Conservation (phyloP, 1,284 basidiomycete species). For the Porodaedalea pini region DNA sequence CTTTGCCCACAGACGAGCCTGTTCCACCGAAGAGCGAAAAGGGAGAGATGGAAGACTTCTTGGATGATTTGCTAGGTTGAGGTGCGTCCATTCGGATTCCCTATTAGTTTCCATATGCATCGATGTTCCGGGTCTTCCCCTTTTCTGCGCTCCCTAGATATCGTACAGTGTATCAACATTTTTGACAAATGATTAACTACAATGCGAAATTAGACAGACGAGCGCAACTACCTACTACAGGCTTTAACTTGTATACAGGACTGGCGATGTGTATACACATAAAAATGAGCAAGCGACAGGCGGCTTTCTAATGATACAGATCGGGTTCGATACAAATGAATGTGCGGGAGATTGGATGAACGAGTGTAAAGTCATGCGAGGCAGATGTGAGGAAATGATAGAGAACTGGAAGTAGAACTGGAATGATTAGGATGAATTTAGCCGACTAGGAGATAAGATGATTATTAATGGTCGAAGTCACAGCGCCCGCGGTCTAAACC, state of each 20-base stretch:
- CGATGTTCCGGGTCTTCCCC: background rate
- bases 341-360: background rate
- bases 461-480: no score
- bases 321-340: background rate
- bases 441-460: background rate
- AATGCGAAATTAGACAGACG: no score
- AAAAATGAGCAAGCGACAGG: background rate
- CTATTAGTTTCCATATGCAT: background rate
- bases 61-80: slow-evolving; percentile 52
- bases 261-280: no score
- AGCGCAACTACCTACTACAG: no score
- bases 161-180: no score
- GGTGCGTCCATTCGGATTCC: background rate
- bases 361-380: no score
- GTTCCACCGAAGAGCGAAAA: slow-evolving; percentile 44
- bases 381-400: background rate
- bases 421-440: background rate
- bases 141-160: no score
- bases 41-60: slow-evolving; percentile 65
- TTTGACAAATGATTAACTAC: no score
- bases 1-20: slow-evolving; percentile 40
- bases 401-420: background rate
- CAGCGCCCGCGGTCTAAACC: no score
- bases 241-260: no score
- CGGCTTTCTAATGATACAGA: background rate